Evolutionary conservation across 805 yeast genomes (phyloP).

Genomic region (Schizosaccharomyces octosporus): DNA sequence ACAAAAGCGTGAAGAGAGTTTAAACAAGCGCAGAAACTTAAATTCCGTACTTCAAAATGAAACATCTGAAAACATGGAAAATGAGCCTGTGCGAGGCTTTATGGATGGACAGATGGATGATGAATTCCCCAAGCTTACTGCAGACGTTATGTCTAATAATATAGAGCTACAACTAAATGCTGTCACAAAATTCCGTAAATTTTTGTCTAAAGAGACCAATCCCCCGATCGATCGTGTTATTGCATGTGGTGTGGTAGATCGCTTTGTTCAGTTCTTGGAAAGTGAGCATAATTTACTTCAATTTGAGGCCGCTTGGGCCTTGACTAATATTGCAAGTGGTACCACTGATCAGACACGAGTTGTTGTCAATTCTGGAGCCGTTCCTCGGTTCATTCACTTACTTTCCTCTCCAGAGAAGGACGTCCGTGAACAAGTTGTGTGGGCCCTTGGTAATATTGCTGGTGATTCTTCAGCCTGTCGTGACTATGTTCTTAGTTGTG

Average conservation of each 20-base stretch:
- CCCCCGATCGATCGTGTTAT: slow-evolving; percentile 92
- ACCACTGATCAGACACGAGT: slow-evolving; percentile 66
- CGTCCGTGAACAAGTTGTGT: slow-evolving; percentile 93
- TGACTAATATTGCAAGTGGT: slow-evolving; percentile 93
- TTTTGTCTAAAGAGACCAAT: slow-evolving; percentile 74
- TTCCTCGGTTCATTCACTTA: slow-evolving; percentile 67
- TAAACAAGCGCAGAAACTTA: slow-evolving; percentile 80
- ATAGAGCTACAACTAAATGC: slow-evolving; percentile 66
- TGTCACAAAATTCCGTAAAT: slow-evolving; percentile 79
- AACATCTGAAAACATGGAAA: slow-evolving; percentile 17
- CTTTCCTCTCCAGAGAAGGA: slow-evolving; percentile 62
- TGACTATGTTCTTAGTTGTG: slow-evolving; percentile 62
- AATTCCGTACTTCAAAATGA: slow-evolving; percentile 16
- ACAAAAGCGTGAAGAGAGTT: slow-evolving; percentile 83
- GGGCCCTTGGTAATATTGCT: slow-evolving; percentile 98
- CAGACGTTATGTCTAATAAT: slow-evolving; percentile 48
- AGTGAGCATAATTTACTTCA: slow-evolving; percentile 52
- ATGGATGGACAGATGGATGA: slow-evolving; percentile 13
- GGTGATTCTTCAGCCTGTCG: slow-evolving; percentile 84
- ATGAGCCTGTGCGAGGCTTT: slow-evolving; percentile 20
- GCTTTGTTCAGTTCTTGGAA: slow-evolving; percentile 63
- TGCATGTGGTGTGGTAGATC: slow-evolving; percentile 80
- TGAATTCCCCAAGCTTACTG: slow-evolving; percentile 70
- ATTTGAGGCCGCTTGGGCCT: slow-evolving; percentile 98
- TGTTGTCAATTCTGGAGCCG: slow-evolving; percentile 84